Evolutionary conservation across 176 grass and related monocot genomes (phyloP).

Genomic region (Stipa capillata): DNA sequence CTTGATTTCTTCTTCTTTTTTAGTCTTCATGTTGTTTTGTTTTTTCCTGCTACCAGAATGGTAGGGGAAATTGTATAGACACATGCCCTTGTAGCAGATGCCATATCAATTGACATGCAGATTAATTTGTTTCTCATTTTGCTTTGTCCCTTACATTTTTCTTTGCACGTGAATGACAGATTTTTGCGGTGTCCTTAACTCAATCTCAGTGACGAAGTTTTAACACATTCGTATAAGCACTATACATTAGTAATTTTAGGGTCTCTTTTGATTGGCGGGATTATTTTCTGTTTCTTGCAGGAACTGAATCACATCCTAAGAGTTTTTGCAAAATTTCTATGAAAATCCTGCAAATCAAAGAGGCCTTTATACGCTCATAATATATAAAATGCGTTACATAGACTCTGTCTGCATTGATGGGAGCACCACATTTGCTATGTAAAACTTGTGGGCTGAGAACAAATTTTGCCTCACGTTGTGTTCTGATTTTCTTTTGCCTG

Average conservation of each 20-base stretch:
- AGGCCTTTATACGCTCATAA: too few relatives aligned
- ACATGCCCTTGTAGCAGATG: not conserved
- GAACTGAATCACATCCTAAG: too few relatives aligned
- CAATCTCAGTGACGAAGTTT: not conserved
- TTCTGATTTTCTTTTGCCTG: too few relatives aligned
- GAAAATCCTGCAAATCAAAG: too few relatives aligned
- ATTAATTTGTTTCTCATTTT: not conserved
- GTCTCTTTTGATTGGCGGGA: too few relatives aligned
- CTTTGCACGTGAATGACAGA: not conserved
- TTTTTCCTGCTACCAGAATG: conserved; percentile 7
- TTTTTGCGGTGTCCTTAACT: not conserved
- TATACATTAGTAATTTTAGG: too few relatives aligned
- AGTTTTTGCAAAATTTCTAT: too few relatives aligned
- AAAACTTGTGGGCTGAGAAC: not conserved
- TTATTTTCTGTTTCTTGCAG: too few relatives aligned
- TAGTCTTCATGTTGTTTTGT: not conserved
- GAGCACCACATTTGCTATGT: too few relatives aligned
- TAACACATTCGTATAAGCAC: too few relatives aligned
- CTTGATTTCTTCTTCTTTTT: not conserved
- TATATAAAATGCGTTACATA: too few relatives aligned
- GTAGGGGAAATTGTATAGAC: conserved; percentile 11
- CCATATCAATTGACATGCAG: not conserved
- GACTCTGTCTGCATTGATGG: too few relatives aligned
- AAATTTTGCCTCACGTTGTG: not conserved
- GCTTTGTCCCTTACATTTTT: not conserved